Percentiles rank a stretch among this genome's conserved stretches.
These are phyloP conservation scores for Thalassiosira livingstoniorum DNA, from an alignment of 352 stramenopile genomes.

Conservation along the genomic window DNA sequence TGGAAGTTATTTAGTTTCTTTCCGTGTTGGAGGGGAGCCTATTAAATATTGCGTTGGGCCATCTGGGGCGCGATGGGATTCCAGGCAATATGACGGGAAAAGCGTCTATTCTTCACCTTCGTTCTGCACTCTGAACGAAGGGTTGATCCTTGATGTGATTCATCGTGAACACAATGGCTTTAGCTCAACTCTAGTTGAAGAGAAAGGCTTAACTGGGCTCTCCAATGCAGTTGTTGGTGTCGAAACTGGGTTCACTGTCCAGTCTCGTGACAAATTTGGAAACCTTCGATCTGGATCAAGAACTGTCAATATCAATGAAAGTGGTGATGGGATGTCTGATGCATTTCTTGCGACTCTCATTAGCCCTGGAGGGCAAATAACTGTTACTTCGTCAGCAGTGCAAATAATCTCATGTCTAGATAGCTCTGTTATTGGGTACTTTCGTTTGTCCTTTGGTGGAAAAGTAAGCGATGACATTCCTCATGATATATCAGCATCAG, in stretches of 20 bases:
- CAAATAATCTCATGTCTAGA: conserved; percentile 86
- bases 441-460: conserved; percentile 84
- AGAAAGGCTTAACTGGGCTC: conserved; percentile 83
- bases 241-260: conserved; percentile 89
- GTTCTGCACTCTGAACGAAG: conserved; percentile 74
- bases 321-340: conserved; percentile 90
- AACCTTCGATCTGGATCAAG: conserved; percentile 89
- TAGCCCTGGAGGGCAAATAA: conserved; percentile 78
- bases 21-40: conserved; percentile 87
- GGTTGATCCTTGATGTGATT: conserved; percentile 87
- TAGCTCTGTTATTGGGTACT: conserved; percentile 71
- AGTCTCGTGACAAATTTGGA: conserved; percentile 92
- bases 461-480: conserved; percentile 87
- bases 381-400: conserved; percentile 91
- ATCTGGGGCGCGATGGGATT: conserved; percentile 64
- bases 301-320: conserved; percentile 78
- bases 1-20: conserved; percentile 88
- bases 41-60: conserved; percentile 91
- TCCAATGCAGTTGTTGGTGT: conserved; percentile 88
- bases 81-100: conserved; percentile 81
- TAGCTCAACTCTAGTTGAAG: conserved; percentile 89
- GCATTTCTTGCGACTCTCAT: conserved; percentile 91
- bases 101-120: conserved; percentile 72
- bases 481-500: conserved; percentile 85
- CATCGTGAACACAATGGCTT: conserved; percentile 90